phyloP scores from a whole-genome alignment of 331 rosid genomes.

The Quercus lobata region DNA sequence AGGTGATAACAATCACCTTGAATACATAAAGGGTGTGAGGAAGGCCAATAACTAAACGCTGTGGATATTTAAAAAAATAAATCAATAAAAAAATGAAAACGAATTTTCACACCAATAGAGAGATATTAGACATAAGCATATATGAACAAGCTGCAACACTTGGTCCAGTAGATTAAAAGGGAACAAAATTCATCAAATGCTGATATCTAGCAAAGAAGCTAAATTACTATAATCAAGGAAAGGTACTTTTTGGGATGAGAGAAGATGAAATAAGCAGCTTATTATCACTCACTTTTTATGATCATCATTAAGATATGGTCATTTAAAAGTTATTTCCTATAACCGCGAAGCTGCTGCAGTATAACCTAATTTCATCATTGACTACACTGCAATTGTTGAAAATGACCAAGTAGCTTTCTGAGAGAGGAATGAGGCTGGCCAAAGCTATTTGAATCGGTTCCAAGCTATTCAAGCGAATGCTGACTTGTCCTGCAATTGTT shows the following conservation, averaged over 20 bases:
- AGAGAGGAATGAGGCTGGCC: conserved; percentile 68
- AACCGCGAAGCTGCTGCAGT: conserved; percentile 32
- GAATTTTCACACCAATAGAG: conserved; percentile 21
- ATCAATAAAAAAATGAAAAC: too few species aligned
- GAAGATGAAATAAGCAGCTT: conserved; percentile 22
- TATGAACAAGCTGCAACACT: conserved; percentile 28
- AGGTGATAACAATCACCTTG: not conserved
- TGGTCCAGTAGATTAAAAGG: conserved; percentile 29
- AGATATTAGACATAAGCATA: conserved; percentile 18
- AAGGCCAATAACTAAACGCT: conserved; percentile 4
- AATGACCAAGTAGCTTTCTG: conserved; percentile 48
- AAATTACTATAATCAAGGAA: conserved; percentile 33
- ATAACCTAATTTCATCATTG: conserved; percentile 41
- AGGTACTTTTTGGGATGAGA: conserved; percentile 17
- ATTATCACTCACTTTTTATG: conserved; percentile 34
- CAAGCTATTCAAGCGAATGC: conserved; percentile 81
- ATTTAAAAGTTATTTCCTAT: conserved; percentile 25
- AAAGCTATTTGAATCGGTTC: conserved; percentile 88
- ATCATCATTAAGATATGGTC: conserved; percentile 30
- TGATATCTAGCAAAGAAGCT: conserved; percentile 37
- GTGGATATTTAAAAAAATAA: not conserved
- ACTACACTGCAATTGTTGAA: conserved; percentile 57
- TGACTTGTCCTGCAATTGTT: conserved; percentile 71
- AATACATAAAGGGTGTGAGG: not conserved
- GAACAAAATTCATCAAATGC: conserved; percentile 41